Base-by-base conservation (phyloP, 108 stramenopile species). In the Fragilaria crotonensis region DNA sequence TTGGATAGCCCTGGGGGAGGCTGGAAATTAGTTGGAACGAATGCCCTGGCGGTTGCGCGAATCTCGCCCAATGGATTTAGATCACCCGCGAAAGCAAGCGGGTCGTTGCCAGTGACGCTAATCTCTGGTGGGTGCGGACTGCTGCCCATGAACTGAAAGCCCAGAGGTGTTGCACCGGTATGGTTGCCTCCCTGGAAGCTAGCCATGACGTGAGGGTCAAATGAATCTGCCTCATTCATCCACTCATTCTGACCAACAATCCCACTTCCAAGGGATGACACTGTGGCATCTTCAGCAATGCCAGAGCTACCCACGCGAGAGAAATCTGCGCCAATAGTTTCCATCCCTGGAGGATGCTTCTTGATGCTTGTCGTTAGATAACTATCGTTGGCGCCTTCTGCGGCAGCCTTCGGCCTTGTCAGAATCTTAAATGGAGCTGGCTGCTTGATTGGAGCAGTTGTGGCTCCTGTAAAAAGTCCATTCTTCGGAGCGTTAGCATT, bases 41-140 rank as follows among this genome's bases (percentile, higher is more conserved):
- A 87, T 48, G 64, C 82, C 63, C 73, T 81, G 7, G 85, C 85
- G 5, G 85, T 83, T 20, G 85, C 85, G 25, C 85, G 75, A 56
- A 87, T 84, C 57, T 68, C 67, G 50, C 85, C 81, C 30, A 78
- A 22, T n/a, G 63, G 79, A 63, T 79, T 79, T 1, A 62, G 20
- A 9, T 48, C 57, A 29, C 47, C 57, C 20, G 25, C 51, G 53
- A 29, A 18, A 25, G 28, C n/a, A 25, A n/a, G 30, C 31, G 50
- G 33, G 28, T 21, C 23, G 14, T 54, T 30, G 53, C 17, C 11
- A 41, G 36, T 41, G 11, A 14, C 14, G 36, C 14, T 41, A 14
- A 11, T 11, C 7, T 11, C 11, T 41, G 36, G 36, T 11, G 11
- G 11, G 14, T 41, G 36, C 7, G 36, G 36, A 11, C 14, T 14